These are phyloP conservation scores for Sporothrix curviconia DNA, from an alignment of 2,329 filamentous ascomycete genomes.

Conservation along the genomic window DNA sequence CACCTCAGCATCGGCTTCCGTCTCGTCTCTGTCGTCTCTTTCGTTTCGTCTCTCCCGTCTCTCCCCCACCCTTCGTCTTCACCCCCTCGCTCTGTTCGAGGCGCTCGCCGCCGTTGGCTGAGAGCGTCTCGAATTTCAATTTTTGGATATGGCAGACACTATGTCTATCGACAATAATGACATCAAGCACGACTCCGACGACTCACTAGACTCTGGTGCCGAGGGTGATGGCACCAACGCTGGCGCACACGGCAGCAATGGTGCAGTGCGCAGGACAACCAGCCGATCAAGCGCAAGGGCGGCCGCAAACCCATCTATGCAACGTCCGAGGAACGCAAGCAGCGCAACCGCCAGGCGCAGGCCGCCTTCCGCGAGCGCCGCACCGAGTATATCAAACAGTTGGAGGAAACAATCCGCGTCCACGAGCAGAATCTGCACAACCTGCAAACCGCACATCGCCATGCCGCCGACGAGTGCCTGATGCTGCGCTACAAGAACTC, in stretches of 20 bases:
- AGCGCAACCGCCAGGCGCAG: constrained; percentile 93
- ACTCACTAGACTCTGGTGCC: constrained; percentile 54
- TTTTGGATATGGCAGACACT: constrained; percentile 59
- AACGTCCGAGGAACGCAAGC: constrained; percentile 96
- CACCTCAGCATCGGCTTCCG: neutral
- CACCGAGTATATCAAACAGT: constrained; percentile 98
- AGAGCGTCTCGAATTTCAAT: constrained; percentile 29
- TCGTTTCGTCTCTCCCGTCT: neutral
- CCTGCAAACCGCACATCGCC: constrained; percentile 88
- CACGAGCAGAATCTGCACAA: constrained; percentile 92
- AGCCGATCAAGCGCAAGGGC: constrained; percentile 88
- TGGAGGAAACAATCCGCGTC: constrained; percentile 93
- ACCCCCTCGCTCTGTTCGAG: constrained; percentile 21
- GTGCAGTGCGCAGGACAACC: constrained; percentile 41
- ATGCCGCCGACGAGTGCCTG: constrained; percentile 89
- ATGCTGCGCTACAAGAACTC: constrained; percentile 99
- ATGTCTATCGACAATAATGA: constrained; percentile 60
- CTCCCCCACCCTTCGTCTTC: neutral
- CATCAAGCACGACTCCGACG: constrained; percentile 53
- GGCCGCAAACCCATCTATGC: constrained; percentile 99
- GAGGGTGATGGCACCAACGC: constrained; percentile 45
- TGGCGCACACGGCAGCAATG: constrained; percentile 26
- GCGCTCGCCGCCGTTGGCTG: constrained; percentile 38
- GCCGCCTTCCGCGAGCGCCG: constrained; percentile 93
- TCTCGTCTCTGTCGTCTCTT: neutral